Percentiles rank a stretch among this genome's conserved stretches.
phyloP scores from a whole-genome alignment of 768 basidiomycete species.

The Serendipita sp. region DNA sequence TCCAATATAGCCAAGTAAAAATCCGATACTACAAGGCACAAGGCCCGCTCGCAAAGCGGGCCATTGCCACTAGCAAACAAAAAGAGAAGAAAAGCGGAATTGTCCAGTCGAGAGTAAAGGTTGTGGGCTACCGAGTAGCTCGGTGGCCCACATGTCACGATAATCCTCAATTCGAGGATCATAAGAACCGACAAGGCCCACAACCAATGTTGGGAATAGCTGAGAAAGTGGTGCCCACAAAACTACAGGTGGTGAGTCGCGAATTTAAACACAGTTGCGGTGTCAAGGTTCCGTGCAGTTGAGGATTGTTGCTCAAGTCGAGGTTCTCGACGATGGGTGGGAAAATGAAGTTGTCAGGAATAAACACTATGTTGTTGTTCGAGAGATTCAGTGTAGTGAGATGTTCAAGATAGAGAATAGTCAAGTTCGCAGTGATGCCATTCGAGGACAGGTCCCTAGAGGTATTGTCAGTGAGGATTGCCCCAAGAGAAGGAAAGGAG shows the following conservation, averaged over 20 bases:
- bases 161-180: no score
- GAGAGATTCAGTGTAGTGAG: conserved; percentile 25
- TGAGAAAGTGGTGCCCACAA: conserved; percentile 2
- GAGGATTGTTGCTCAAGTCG: conserved; percentile 23
- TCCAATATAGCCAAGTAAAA: no score
- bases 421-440: conserved; percentile 24
- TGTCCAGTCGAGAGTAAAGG: no score
- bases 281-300: conserved; percentile 20
- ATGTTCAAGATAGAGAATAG: conserved; percentile 20
- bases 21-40: no score
- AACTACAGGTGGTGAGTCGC: conserved; percentile 16
- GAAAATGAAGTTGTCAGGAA: conserved; percentile 20
- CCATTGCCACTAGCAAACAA: no score
- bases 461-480: background rate
- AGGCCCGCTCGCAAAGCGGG: no score
- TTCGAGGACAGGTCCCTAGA: conserved; percentile 25
- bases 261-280: conserved; percentile 17
- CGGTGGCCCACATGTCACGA: no score
- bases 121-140: no score
- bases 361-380: conserved; percentile 22
- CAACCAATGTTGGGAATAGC: background rate
- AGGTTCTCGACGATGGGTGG: conserved; percentile 22
- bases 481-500: background rate
- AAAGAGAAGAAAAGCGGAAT: no score
- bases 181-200: conserved; percentile 3